These are phyloP conservation scores for Vishniacozyma victoriae DNA, from an alignment of 768 basidiomycete genomes.

Conservation along the genomic window DNA sequence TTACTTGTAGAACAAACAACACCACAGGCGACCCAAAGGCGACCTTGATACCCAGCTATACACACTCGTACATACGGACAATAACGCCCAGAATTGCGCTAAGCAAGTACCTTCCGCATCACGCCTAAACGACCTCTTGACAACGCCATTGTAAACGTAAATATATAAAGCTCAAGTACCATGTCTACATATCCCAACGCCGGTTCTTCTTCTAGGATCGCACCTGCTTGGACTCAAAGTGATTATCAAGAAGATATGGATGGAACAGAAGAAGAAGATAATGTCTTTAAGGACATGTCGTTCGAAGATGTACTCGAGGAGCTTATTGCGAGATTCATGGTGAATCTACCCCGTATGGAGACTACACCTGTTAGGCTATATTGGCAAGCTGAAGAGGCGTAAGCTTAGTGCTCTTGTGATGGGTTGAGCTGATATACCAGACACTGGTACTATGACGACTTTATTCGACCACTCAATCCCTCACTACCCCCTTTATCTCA, in stretches of 20 bases:
- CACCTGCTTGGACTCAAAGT: no score
- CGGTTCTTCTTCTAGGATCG: no score
- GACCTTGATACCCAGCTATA: no score
- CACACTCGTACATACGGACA: no score
- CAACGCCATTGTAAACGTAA: no score
- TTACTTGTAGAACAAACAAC: no score
- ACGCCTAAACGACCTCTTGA: no score
- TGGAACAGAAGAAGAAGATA: slow-evolving; percentile 23
- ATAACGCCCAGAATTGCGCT: no score
- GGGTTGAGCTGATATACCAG: slow-evolving; percentile 48
- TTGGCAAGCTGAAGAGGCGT: slow-evolving; percentile 99
- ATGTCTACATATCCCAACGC: no score
- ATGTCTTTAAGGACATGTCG: slow-evolving; percentile 32
- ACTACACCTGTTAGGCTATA: slow-evolving; percentile 85
- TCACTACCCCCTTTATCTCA: slow-evolving; percentile 79
- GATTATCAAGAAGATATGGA: slow-evolving; percentile 10
- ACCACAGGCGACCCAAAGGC: no score
- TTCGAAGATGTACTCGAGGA: slow-evolving; percentile 43
- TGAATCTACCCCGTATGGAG: slow-evolving; percentile 92
- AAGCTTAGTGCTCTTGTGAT: slow-evolving; percentile 47
- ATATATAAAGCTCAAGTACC: no score
- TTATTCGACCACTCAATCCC: slow-evolving; percentile 84
- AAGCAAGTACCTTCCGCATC: no score
- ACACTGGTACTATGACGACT: slow-evolving; percentile 99
- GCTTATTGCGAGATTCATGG: slow-evolving; percentile 64